Evolutionary conservation across 1,284 basidiomycete genomes (phyloP).

Genomic region (Marasmius sp.): DNA sequence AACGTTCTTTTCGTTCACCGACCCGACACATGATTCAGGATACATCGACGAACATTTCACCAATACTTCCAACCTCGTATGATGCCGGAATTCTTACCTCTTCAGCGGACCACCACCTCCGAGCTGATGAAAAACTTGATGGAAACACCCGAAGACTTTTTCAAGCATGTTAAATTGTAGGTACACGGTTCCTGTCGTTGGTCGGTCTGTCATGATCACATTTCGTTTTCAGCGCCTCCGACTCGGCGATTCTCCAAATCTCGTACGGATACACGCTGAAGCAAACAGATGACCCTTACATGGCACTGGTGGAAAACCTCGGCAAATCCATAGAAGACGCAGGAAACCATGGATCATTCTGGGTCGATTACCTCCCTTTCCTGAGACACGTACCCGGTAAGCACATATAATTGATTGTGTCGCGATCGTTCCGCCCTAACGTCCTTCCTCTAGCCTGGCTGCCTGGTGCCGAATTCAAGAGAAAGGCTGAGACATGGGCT

Average conservation of each 20-base stretch:
- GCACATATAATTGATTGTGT: background rate
- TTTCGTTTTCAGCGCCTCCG: constrained; percentile 18
- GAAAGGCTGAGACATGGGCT: background rate
- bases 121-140: constrained; percentile 18
- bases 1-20: background rate
- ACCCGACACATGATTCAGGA: background rate
- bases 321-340: background rate
- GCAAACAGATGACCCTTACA: constrained; percentile 26
- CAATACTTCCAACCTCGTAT: constrained; percentile 18
- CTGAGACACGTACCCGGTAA: constrained; percentile 21
- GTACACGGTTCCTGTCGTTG: background rate
- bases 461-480: background rate
- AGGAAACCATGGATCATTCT: constrained; percentile 23
- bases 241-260: constrained; percentile 24
- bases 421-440: constrained; percentile 13
- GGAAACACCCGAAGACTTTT: constrained; percentile 22
- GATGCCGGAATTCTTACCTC: constrained; percentile 12
- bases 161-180: constrained; percentile 26
- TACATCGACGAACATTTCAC: constrained; percentile 21
- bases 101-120: constrained; percentile 15
- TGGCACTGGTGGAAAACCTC: constrained; percentile 22
- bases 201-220: background rate
- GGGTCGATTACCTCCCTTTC: constrained; percentile 27
- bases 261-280: constrained; percentile 29
- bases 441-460: constrained; percentile 6